A percentile compares a stretch with the other conserved stretches of the same genome.
phyloP scores from a whole-genome alignment of 176 grass and related monocot genomes.

The Musa beccarii region DNA sequence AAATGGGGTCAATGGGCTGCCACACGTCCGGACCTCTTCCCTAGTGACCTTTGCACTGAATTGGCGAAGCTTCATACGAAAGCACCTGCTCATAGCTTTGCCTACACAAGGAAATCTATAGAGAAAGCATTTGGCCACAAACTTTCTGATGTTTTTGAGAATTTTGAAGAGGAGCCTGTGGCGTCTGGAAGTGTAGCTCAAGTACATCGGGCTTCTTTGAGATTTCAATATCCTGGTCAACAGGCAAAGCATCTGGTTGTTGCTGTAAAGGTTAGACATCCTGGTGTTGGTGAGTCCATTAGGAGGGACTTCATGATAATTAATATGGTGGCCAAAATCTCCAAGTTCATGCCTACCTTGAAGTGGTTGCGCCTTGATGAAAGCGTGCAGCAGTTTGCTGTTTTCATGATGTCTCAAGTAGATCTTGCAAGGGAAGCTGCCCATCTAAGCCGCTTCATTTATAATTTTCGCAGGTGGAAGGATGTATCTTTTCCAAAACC shows the following conservation, averaged over 20 bases:
- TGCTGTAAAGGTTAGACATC: conserved; percentile 17
- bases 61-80: conserved; percentile 79
- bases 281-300: conserved; percentile 10
- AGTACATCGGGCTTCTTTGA: conserved; percentile 12
- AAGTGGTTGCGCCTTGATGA: conserved; percentile 95
- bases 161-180: conserved; percentile 90
- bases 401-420: conserved; percentile 99
- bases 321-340: conserved; percentile 73
- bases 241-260: not conserved
- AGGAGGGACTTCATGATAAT: conserved; percentile 92
- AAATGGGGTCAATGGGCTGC: conserved; percentile 99
- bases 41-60: conserved; percentile 64
- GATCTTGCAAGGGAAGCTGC: conserved; percentile 98
- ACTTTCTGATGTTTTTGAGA: conserved; percentile 77
- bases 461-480: conserved; percentile 97
- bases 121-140: conserved; percentile 95
- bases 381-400: conserved; percentile 93
- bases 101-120: conserved; percentile 76
- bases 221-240: conserved; percentile 36
- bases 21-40: conserved; percentile 83
- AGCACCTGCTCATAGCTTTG: conserved; percentile 78
- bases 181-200: conserved; percentile 73
- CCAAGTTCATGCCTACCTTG: conserved; percentile 62
- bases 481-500: conserved; percentile 89
- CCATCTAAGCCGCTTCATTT: conserved; percentile 92